Conservation (phyloP, 345 rosid genomes). For the Syzygium oleosum region DNA sequence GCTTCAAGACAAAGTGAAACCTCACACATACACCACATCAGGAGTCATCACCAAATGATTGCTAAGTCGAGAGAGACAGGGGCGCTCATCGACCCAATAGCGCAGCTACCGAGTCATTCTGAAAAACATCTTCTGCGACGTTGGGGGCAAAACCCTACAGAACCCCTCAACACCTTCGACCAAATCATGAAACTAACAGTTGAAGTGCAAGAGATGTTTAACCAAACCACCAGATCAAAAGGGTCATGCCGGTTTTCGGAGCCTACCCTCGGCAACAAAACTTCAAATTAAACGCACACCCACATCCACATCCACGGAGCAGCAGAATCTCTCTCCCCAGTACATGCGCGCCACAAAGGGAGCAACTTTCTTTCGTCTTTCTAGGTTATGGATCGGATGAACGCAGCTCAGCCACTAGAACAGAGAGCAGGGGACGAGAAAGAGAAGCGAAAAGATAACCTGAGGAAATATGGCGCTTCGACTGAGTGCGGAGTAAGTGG, state of each 20-base stretch:
- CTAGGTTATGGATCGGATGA: background rate
- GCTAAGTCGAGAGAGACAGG: background rate
- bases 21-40: background rate
- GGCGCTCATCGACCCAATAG: background rate
- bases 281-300: background rate
- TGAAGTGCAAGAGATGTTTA: background rate
- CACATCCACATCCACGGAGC: background rate
- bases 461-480: slow-evolving; percentile 35
- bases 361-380: background rate
- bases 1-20: background rate
- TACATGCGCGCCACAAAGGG: background rate
- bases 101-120: background rate
- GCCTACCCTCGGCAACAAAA: background rate
- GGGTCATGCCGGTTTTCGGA: background rate
- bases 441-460: slow-evolving; percentile 19
- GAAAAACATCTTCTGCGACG: background rate
- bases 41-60: background rate
- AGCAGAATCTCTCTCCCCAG: background rate
- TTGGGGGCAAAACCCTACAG: background rate
- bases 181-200: background rate
- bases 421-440: background rate
- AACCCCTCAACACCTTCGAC: background rate
- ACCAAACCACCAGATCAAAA: background rate
- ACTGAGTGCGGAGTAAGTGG: slow-evolving; percentile 41
- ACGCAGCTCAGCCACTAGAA: background rate